Base-by-base conservation (phyloP, 169 alveolate species). In the Pseudocohnilembus persalinus region DNA sequence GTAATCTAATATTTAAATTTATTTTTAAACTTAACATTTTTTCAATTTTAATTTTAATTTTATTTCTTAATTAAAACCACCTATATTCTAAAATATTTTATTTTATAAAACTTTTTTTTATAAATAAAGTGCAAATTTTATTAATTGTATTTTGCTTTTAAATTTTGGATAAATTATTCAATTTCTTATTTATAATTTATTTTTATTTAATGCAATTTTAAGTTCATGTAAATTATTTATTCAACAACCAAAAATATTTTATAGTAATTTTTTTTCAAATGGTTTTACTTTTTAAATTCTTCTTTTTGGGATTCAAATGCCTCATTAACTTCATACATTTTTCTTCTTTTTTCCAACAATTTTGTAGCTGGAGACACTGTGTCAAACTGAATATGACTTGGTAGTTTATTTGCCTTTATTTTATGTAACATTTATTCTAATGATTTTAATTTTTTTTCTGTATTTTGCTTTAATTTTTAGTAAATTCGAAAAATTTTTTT, bases 251-350 rank as follows among this genome's bases (percentile, higher is more conserved):
- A 32, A 31, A 20, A 28, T 72, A 63, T 27, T 73, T 35, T 29
- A 76, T 74, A 16, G 35, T 65, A 29, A 30, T 75, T 68, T 34
- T 77, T 33, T 0, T 26, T 32, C 29, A 83, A 33, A 29, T 1
- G 31, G 11, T 77, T n/a, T 28, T 82, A 90, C 90, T 83, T 76
- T 64, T 89, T 92, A 64, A 87, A 89, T 30, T 92, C 93, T 30
- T 89, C 90, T 74, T 90, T 92, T 35, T 89, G 77, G 24, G 84
- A 77, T 83, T 92, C 95, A 82, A 87, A 92, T 30, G 90, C 92
- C 84, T 92, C 95, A 65, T 92, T 91, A n/a, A 88, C 92, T 73
- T 92, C 95, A 84, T 92, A 92, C 95, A 92, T 92, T 28, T 87
- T 78, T 63, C 95, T 84, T 76, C 95, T 77, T 85, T 92, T 92